Evolutionary conservation across 768 basidiomycete genomes (phyloP).

Genomic region (Cystofilobasidium capitatum): DNA sequence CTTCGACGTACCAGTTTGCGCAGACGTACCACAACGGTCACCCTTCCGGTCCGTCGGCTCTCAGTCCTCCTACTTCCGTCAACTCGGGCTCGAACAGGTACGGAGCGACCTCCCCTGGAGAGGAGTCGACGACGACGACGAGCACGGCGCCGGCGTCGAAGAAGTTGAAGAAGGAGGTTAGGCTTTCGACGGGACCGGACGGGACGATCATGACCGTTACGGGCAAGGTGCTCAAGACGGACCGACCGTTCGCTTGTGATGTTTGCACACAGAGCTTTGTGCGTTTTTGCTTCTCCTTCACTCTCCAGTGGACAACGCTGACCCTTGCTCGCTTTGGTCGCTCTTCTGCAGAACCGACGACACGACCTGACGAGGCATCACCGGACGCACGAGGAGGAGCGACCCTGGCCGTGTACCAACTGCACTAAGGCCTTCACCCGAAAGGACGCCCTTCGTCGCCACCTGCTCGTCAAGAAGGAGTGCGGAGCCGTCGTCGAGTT

Average conservation of each 20-base stretch:
- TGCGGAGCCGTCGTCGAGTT: slow-evolving; percentile 23
- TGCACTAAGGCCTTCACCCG: slow-evolving; percentile 41
- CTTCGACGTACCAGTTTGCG: not conserved
- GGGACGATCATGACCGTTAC: not conserved
- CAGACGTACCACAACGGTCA: too few relatives aligned
- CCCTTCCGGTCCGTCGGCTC: not conserved
- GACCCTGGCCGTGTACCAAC: slow-evolving; percentile 40
- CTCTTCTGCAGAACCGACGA: slow-evolving; percentile 35
- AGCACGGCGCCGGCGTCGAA: not conserved
- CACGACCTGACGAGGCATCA: slow-evolving; percentile 41
- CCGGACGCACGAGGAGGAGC: slow-evolving; percentile 38
- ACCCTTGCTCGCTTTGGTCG: not conserved
- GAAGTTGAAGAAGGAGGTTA: not conserved
- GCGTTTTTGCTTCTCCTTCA: slow-evolving; percentile 15
- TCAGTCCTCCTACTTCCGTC: not conserved
- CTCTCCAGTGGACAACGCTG: not conserved
- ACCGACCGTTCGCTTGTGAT: slow-evolving; percentile 40
- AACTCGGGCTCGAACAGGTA: too few relatives aligned
- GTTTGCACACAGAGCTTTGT: slow-evolving; percentile 40
- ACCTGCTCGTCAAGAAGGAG: slow-evolving; percentile 37
- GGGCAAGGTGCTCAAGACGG: slow-evolving; percentile 20
- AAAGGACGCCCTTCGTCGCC: slow-evolving; percentile 39
- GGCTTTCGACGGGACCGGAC: not conserved
- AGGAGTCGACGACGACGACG: not conserved
- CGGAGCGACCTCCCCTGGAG: too few relatives aligned